Percentiles rank a stretch among this genome's conserved stretches.
Evolutionary conservation across 1,284 basidiomycete genomes (phyloP).

Genomic region (Pseudozyma pruni): DNA sequence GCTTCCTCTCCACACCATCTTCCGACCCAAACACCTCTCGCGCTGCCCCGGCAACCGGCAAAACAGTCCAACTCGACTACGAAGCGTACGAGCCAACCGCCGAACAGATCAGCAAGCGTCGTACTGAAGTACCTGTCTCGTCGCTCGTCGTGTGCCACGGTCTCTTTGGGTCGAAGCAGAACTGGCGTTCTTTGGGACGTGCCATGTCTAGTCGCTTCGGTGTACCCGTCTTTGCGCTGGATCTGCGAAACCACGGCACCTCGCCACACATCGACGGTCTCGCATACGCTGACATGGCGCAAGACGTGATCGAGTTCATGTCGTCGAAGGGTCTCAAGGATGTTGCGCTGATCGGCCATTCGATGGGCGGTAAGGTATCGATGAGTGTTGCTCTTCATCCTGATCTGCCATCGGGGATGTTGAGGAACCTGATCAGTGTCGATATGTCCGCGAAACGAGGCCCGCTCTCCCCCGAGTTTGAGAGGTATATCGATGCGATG

Average conservation of each 20-base stretch:
- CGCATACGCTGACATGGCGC: slow-evolving; percentile 78
- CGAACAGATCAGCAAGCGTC: slow-evolving; percentile 4
- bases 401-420: slow-evolving; percentile 68
- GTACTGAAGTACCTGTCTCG: slow-evolving; percentile 16
- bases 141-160: slow-evolving; percentile 71
- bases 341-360: slow-evolving; percentile 82
- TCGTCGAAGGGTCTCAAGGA: slow-evolving; percentile 69
- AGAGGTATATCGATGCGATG: slow-evolving; percentile 77
- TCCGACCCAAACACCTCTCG: slow-evolving; percentile 24
- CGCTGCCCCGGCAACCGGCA: slow-evolving; percentile 33
- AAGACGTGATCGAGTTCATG: slow-evolving; percentile 75
- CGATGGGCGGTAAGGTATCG: slow-evolving; percentile 89
- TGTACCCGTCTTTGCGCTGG: slow-evolving; percentile 79
- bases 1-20: slow-evolving; percentile 24
- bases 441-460: slow-evolving; percentile 81
- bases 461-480: slow-evolving; percentile 74
- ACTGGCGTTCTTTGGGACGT: slow-evolving; percentile 79
- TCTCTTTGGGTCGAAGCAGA: slow-evolving; percentile 78
- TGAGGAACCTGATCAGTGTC: slow-evolving; percentile 78
- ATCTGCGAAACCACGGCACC: slow-evolving; percentile 83
- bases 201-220: slow-evolving; percentile 74
- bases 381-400: slow-evolving; percentile 79
- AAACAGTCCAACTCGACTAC: slow-evolving; percentile 42
- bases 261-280: slow-evolving; percentile 79
- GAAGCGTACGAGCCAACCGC: slow-evolving; percentile 39